Evolutionary conservation across 768 basidiomycete genomes (phyloP), one percentile per base, ranked within the genome.

Genomic region (Tulasnella sp.): DNA sequence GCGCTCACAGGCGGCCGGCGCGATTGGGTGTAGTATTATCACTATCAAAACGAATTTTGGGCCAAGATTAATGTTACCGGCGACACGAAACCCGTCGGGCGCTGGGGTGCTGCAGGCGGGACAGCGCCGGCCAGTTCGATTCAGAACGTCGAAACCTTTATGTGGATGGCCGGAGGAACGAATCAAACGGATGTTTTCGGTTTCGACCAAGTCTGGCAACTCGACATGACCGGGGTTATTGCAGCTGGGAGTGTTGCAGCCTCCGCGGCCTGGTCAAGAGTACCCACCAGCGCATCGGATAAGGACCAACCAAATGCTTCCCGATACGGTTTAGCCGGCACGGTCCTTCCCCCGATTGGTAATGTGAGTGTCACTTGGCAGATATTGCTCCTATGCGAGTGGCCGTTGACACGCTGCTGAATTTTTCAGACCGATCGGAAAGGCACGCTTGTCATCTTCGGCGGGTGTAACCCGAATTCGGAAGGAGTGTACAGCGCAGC

Each of bases 31-130:
- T 82, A 94, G 93, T 93, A 94, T 85, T 95, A 88, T 82, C 92
- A 94, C 84, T 94, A 91, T 82, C 88, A 84, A 79, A 91, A 91
- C 82, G 87, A 93, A 79, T 95, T 95, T 83, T 95, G 94, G 94
- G 88, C 91, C 0, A 82, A 89, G 82, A 89, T 94, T 44, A 81
- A 81, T 24, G 82, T 92, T 9, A 73, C 39, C 71, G 39, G 71
- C 56, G 34, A 27, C 48, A 2, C 74, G 24, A 76, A 52, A 12
- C 74, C 71, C 12, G 34, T 42, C 36, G 71, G 42, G 18, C 39
- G 92, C 31, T 94, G 90, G 89, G 91, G 91, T 62, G 91, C 93
- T 1, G 89, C 89, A 24, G 94, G 94, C 73, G 94, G 94, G 1
- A 91, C 90, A 56, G 94, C 95, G 82, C 85, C 86, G 62, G 44